Evolutionary conservation across 495 filamentous ascomycete species (phyloP).

Genomic region (Aspergillus sclerotiicarbonarius): DNA sequence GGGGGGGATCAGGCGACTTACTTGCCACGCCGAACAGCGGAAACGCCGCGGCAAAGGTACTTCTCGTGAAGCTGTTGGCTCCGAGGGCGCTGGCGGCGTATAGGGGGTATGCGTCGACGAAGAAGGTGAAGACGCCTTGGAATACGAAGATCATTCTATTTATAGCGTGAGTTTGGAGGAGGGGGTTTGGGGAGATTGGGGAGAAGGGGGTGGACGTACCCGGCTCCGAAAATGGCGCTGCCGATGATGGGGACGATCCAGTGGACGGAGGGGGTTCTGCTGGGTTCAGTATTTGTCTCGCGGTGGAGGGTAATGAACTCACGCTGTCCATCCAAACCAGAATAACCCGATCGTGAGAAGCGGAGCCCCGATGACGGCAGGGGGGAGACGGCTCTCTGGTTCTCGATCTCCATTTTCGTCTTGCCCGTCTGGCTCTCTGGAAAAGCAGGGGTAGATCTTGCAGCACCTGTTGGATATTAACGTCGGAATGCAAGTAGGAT

Average conservation of each 20-base stretch:
- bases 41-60: slow-evolving; percentile 69
- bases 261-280: slow-evolving; percentile 38
- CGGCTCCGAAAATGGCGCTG: slow-evolving; percentile 63
- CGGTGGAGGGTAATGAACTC: slow-evolving; percentile 25
- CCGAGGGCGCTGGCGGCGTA: slow-evolving; percentile 81
- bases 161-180: not conserved
- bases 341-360: slow-evolving; percentile 75
- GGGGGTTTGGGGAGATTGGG: no score
- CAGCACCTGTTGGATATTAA: not conserved
- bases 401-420: slow-evolving; percentile 33
- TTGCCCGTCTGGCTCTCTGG: not conserved
- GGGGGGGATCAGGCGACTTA: slow-evolving; percentile 49
- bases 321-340: slow-evolving; percentile 69
- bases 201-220: slow-evolving; percentile 42
- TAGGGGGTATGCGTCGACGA: slow-evolving; percentile 70
- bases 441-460: not conserved
- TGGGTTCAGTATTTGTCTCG: not conserved
- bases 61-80: slow-evolving; percentile 73
- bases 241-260: slow-evolving; percentile 80
- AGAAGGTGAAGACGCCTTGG: slow-evolving; percentile 78
- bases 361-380: slow-evolving; percentile 64
- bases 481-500: not conserved
- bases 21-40: slow-evolving; percentile 17
- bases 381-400: slow-evolving; percentile 75
- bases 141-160: slow-evolving; percentile 64